phyloP scores from a whole-genome alignment of 352 stramenopile genomes.

The Aphanomyces stellatus region DNA sequence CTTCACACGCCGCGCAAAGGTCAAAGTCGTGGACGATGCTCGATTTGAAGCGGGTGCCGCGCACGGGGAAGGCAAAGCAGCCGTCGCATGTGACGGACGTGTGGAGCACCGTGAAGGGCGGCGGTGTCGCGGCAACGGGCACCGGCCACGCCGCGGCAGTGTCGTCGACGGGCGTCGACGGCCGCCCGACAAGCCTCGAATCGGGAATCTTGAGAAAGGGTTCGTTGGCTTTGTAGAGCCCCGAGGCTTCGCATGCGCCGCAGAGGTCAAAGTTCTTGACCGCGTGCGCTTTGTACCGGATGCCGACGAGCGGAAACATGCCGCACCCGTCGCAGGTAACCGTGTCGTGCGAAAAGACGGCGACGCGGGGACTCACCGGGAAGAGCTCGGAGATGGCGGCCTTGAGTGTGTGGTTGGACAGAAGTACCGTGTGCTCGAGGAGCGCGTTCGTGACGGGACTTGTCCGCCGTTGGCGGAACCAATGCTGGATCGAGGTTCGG shows the following conservation, averaged over 20 bases:
- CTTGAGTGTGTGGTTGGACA: conserved; percentile 17
- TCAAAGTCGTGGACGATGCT: conserved; percentile 53
- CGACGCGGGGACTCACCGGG: background rate
- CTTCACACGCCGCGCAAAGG: conserved; percentile 49
- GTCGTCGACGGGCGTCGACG: background rate
- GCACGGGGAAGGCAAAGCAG: conserved; percentile 49
- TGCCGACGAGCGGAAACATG: conserved; percentile 41
- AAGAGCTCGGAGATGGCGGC: background rate
- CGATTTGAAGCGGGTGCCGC: conserved; percentile 58
- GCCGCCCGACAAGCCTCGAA: background rate
- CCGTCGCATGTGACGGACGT: conserved; percentile 52
- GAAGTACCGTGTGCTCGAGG: background rate
- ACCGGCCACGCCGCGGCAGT: conserved; percentile 17
- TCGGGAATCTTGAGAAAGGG: conserved; percentile 74
- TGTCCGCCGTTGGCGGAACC: conserved; percentile 60
- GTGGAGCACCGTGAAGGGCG: conserved; percentile 28
- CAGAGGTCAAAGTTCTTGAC: conserved; percentile 72
- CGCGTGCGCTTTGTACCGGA: conserved; percentile 71
- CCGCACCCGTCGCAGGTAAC: conserved; percentile 36
- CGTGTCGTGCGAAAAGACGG: conserved; percentile 19
- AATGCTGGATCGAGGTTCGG: conserved; percentile 87
- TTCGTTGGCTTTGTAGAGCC: conserved; percentile 33
- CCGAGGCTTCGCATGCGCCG: conserved; percentile 48
- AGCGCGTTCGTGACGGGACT: conserved; percentile 23
- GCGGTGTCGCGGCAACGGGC: conserved; percentile 23